A percentile compares a stretch with the other conserved stretches of the same genome.
Evolutionary conservation across 192 early-diverging fungal species (phyloP).

Genomic region (Backusella parvicylindrica): DNA sequence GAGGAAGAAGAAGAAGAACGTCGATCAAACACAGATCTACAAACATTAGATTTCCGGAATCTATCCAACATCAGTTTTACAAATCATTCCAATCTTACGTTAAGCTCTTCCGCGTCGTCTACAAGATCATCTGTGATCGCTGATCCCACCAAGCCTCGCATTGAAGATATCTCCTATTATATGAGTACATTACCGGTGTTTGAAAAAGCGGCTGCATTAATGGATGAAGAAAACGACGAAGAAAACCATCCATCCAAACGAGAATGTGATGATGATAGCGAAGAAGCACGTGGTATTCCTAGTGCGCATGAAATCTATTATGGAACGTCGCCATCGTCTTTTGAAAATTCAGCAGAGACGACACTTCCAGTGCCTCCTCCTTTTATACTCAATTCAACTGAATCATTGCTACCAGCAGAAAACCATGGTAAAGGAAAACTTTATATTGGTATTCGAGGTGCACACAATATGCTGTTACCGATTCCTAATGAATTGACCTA

Average conservation of each 20-base stretch:
- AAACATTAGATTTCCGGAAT: background rate
- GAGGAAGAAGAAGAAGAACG: background rate
- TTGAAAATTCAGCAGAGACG: background rate
- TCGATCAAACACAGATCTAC: background rate
- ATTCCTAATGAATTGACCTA: conserved; percentile 23
- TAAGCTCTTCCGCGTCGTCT: background rate
- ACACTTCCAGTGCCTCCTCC: background rate
- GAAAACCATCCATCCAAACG: background rate
- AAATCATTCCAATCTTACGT: background rate
- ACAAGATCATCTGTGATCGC: background rate
- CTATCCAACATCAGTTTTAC: background rate
- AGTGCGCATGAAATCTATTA: conserved; percentile 4
- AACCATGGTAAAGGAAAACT: conserved; percentile 2
- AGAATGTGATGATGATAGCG: background rate
- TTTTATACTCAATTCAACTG: background rate
- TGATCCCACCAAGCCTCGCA: background rate
- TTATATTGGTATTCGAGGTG: conserved; percentile 13
- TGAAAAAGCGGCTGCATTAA: background rate
- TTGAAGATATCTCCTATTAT: conserved; percentile 5
- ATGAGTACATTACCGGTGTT: background rate
- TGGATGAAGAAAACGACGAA: background rate
- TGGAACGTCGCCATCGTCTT: background rate
- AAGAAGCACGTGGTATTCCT: background rate
- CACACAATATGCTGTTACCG: conserved; percentile 13
- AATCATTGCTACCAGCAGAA: background rate